Evolutionary conservation across 148 eudicot species (phyloP).

Genomic region (Fagopyrum homotropicum): DNA sequence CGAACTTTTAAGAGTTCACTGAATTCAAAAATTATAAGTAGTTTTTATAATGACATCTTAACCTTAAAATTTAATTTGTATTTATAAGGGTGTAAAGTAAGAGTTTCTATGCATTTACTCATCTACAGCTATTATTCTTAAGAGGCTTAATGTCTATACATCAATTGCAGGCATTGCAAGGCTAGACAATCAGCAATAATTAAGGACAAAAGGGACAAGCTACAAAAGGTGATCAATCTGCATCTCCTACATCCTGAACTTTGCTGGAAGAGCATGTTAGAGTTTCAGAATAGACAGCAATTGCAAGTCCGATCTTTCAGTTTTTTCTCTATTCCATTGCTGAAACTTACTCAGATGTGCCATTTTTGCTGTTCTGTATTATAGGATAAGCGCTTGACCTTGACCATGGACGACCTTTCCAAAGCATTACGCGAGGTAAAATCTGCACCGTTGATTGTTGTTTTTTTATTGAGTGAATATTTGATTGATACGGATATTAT

Average conservation of each 20-base stretch:
- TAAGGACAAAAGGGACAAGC: constrained; percentile 91
- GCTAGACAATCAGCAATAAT: constrained; percentile 75
- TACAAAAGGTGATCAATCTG: constrained; percentile 53
- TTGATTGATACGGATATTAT: neutral
- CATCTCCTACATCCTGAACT: neutral
- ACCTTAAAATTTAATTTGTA: too few species aligned
- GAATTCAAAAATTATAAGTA: too few species aligned
- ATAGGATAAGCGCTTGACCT: constrained; percentile 76
- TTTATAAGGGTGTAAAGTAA: too few species aligned
- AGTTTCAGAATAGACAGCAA: neutral
- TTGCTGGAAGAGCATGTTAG: neutral
- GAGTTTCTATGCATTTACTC: too few species aligned
- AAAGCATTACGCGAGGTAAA: constrained; percentile 77
- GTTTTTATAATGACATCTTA: too few species aligned
- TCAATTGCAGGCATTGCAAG: constrained; percentile 66
- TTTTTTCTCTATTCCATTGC: neutral
- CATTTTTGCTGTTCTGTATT: constrained; percentile 8
- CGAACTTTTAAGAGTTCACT: too few species aligned
- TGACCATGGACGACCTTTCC: constrained; percentile 93
- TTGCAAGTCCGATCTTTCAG: neutral
- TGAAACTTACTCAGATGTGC: neutral
- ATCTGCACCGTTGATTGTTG: neutral
- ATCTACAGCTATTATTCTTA: too few species aligned
- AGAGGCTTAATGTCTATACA: neutral
- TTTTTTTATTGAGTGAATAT: neutral